These are phyloP conservation scores for Prunus padus DNA, from an alignment of 306 rosid genomes.

Conservation along the genomic window DNA sequence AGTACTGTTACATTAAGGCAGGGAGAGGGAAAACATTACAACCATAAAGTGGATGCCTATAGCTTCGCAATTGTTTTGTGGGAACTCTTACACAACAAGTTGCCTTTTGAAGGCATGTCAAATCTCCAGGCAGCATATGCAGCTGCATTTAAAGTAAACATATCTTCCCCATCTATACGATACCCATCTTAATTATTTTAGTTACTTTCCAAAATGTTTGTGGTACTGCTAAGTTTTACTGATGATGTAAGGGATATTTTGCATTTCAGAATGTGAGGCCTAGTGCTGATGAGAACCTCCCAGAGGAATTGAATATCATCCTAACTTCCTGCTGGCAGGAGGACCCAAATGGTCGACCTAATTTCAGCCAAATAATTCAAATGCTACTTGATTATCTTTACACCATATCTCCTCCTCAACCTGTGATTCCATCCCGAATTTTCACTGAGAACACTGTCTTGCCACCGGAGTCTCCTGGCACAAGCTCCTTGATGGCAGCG, in stretches of 20 bases:
- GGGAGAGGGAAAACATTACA: constrained; percentile 97
- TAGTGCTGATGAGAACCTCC: constrained; percentile 76
- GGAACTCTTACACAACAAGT: constrained; percentile 91
- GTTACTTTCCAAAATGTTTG: constrained; percentile 5
- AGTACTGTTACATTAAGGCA: constrained; percentile 94
- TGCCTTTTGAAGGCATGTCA: constrained; percentile 99
- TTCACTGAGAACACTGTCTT: constrained; percentile 69
- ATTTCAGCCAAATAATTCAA: constrained; percentile 83
- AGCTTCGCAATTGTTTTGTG: constrained; percentile 93
- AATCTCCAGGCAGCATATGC: constrained; percentile 98
- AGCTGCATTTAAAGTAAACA: constrained; percentile 81
- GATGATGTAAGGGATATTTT: constrained; percentile 21
- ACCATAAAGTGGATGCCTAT: constrained; percentile 92
- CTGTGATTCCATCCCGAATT: constrained; percentile 58
- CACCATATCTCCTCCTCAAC: constrained; percentile 67
- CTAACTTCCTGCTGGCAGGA: constrained; percentile 95
- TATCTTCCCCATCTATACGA: not conserved
- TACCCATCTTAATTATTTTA: not conserved
- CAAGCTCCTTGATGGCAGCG: constrained; percentile 85
- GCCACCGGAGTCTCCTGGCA: constrained; percentile 89
- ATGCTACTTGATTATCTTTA: constrained; percentile 77
- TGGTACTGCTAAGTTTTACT: constrained; percentile 11
- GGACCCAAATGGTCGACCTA: constrained; percentile 81
- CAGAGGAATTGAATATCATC: constrained; percentile 65
- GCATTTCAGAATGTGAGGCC: constrained; percentile 90